Conservation (phyloP, 1,139 yeast species). For the Nadsonia commutata region DNA sequence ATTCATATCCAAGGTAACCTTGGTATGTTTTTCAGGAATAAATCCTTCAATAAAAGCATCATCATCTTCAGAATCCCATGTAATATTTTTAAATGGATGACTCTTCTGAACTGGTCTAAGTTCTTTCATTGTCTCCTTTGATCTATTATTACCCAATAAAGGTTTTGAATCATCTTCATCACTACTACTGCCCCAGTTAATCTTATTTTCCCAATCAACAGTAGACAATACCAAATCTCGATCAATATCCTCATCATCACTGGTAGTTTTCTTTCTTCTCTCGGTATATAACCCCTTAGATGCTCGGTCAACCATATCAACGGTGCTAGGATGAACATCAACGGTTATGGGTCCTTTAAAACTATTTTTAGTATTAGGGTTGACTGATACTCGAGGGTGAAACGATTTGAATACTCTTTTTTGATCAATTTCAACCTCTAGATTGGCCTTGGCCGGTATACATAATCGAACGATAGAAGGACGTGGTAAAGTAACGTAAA, state of each 20-base stretch:
- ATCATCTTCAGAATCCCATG: conserved; percentile 40
- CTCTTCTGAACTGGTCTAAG: conserved; percentile 10
- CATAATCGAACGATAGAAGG: conserved; percentile 45
- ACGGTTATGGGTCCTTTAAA: conserved; percentile 1
- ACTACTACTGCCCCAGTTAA: conserved; percentile 3
- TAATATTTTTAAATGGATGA: conserved; percentile 10
- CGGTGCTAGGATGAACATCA: conserved; percentile 6
- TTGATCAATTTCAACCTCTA: conserved; percentile 31
- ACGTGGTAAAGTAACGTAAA: conserved; percentile 35
- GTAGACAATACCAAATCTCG: conserved; percentile 7
- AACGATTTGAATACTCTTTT: conserved; percentile 15
- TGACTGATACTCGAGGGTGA: background rate
- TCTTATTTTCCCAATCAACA: conserved; percentile 7
- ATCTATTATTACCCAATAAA: background rate
- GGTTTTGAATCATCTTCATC: conserved; percentile 1
- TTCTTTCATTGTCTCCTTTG: conserved; percentile 6
- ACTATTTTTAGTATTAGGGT: background rate
- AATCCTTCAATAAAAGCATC: conserved; percentile 71
- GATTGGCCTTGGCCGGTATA: conserved; percentile 34
- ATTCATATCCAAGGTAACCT: conserved; percentile 61
- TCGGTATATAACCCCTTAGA: conserved; percentile 4
- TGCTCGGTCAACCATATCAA: conserved; percentile 9
- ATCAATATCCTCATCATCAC: background rate
- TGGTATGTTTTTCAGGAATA: conserved; percentile 26
- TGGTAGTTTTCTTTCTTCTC: conserved; percentile 8